A percentile compares a stretch with the other conserved stretches of the same genome.
phyloP scores from a whole-genome alignment of 768 basidiomycete genomes.

The Collybia sordida region DNA sequence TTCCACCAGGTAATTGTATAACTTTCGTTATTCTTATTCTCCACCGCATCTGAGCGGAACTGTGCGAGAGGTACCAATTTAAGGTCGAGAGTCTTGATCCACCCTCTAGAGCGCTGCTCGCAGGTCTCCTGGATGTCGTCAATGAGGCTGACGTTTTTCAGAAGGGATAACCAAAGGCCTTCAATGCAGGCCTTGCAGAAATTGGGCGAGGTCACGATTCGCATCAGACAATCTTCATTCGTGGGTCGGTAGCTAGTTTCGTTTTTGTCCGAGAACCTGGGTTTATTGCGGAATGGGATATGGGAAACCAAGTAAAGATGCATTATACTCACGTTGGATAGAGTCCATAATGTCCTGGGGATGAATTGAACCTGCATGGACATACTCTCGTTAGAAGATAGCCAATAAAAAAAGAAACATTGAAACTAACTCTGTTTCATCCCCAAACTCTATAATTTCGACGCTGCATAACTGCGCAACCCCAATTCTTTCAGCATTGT shows the following conservation, averaged over 20 bases:
- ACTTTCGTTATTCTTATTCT: constrained; percentile 36
- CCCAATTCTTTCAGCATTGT: constrained; percentile 46
- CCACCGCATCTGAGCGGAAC: constrained; percentile 33
- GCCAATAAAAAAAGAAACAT: not conserved
- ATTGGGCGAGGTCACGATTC: constrained; percentile 62
- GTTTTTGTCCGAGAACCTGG: constrained; percentile 64
- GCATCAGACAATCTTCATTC: constrained; percentile 83
- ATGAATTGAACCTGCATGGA: constrained; percentile 53
- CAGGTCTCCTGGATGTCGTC: constrained; percentile 50
- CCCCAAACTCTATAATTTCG: constrained; percentile 73
- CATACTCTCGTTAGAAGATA: not conserved
- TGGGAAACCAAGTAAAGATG: not conserved
- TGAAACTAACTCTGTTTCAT: constrained; percentile 49
- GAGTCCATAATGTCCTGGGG: constrained; percentile 58
- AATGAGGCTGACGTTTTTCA: constrained; percentile 59
- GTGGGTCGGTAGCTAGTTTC: constrained; percentile 76
- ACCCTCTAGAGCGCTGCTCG: constrained; percentile 8
- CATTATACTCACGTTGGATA: constrained; percentile 65
- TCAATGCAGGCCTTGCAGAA: constrained; percentile 78
- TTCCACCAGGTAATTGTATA: constrained; percentile 59
- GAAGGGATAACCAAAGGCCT: constrained; percentile 69
- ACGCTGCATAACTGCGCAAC: constrained; percentile 74
- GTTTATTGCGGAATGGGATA: not conserved
- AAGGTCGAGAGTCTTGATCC: constrained; percentile 39
- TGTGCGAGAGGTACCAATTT: constrained; percentile 63